Evolutionary conservation across 306 rosid species (phyloP).

Genomic region (Acmispon strigosus): DNA sequence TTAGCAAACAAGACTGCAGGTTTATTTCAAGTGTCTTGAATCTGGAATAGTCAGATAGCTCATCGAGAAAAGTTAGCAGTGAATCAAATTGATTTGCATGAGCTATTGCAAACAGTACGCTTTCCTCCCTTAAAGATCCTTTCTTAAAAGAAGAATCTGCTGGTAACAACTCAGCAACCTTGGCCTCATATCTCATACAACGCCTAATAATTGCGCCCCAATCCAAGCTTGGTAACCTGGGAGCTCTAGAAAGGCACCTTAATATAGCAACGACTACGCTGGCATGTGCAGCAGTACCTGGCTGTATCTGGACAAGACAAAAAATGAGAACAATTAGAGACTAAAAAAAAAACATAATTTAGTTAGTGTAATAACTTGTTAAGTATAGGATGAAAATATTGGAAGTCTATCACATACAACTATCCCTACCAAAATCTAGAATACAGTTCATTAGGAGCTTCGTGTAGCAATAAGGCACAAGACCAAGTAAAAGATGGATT

Average conservation of each 20-base stretch:
- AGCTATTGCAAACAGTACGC: slow-evolving; percentile 62
- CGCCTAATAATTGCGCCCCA: slow-evolving; percentile 87
- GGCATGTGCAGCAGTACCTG: slow-evolving; percentile 29
- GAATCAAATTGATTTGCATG: slow-evolving; percentile 82
- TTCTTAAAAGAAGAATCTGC: slow-evolving; percentile 35
- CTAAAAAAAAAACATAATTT: neutral
- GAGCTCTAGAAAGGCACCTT: slow-evolving; percentile 89
- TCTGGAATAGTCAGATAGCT: slow-evolving; percentile 73
- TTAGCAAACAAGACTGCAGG: slow-evolving; percentile 61
- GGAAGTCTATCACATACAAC: slow-evolving; percentile 19
- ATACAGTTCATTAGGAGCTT: slow-evolving; percentile 18
- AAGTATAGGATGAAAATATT: slow-evolving; percentile 2
- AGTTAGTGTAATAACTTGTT: neutral
- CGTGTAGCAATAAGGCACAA: neutral
- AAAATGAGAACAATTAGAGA: slow-evolving; percentile 22
- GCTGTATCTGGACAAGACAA: slow-evolving; percentile 35
- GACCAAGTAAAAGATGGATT: neutral
- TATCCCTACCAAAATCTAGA: slow-evolving; percentile 32
- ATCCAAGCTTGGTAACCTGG: slow-evolving; percentile 80
- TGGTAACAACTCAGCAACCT: slow-evolving; percentile 30
- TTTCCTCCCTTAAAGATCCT: slow-evolving; percentile 70
- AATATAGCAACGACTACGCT: slow-evolving; percentile 42
- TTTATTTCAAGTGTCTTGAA: slow-evolving; percentile 67
- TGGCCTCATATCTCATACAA: slow-evolving; percentile 76
- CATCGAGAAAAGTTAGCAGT: slow-evolving; percentile 79